Evolutionary conservation across 345 rosid species (phyloP).

Genomic region (Lumnitzera littorea): DNA sequence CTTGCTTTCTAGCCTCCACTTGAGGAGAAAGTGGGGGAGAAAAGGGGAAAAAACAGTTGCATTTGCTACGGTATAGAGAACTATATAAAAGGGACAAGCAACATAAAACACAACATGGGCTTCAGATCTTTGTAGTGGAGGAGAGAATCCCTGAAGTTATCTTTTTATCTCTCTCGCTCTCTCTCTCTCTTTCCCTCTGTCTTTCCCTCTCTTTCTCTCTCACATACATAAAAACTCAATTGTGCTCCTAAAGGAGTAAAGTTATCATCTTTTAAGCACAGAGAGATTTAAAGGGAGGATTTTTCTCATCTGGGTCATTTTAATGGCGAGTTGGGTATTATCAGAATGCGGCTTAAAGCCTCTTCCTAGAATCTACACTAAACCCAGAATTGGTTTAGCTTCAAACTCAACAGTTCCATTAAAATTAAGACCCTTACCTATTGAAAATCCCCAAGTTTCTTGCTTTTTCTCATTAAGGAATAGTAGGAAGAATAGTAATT

Average conservation of each 20-base stretch:
- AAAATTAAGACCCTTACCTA: constrained; percentile 23
- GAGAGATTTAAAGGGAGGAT: too few relatives aligned
- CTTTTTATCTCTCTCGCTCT: not conserved
- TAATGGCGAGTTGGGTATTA: constrained; percentile 66
- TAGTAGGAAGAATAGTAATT: constrained; percentile 18
- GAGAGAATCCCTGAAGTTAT: constrained; percentile 15
- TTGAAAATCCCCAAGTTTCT: constrained; percentile 20
- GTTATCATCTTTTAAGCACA: too few relatives aligned
- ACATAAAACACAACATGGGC: too few relatives aligned
- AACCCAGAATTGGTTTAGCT: constrained; percentile 30
- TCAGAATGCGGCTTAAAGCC: constrained; percentile 75
- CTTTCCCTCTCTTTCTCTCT: not conserved
- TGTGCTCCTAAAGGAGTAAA: too few relatives aligned
- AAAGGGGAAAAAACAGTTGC: too few relatives aligned
- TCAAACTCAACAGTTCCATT: constrained; percentile 7
- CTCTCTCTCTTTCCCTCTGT: not conserved
- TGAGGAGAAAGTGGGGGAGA: too few relatives aligned
- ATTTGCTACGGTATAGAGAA: too few relatives aligned
- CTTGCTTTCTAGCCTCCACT: too few relatives aligned
- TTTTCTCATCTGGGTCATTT: constrained; percentile 19
- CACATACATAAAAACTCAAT: not conserved
- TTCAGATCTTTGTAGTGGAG: constrained; percentile 9
- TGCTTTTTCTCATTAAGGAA: constrained; percentile 9
- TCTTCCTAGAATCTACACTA: constrained; percentile 39
- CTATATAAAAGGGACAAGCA: too few relatives aligned